Evolutionary conservation across 176 grass and related monocot species (phyloP), one percentile per base, ranked within the genome.

Genomic region (Elymus sibiricus): DNA sequence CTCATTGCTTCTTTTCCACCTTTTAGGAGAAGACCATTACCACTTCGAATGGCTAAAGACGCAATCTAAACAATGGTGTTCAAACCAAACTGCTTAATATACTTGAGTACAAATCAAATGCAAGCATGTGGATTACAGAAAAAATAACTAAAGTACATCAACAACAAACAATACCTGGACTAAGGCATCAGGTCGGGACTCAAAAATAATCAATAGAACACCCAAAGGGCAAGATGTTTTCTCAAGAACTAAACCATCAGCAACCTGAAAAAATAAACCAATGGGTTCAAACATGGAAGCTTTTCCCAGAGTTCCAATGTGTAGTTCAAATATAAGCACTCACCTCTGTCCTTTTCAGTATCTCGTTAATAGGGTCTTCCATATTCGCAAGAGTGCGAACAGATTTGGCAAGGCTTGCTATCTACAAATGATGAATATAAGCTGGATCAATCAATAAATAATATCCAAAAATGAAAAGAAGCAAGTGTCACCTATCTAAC

Each of bases 1-100:
- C 94, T 94, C 85, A 85, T 96, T 49, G 97, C 97, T 89, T 99
- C 97, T 79, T 99, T 99, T 68, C 97, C 97, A 86, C 97, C 97
- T 93, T 99, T 99, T 13, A 99, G 73, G 47, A 99, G 97, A 88
- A 99, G 94, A 13, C 97, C 97, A 37, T 99, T 99, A 49, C 97
- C 94, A 88, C 97, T 99, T 90, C 84, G 73, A 87, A 99, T 89
- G 26, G 97, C 97, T 86, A 99, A 92, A 64, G 97, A 99, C 11
- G 94, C 97, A 90, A 99, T 99, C 97, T 99, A 76, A 80, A 70
- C 1, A 26, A 84, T 29, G 17, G 24, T 40, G 87, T 15, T 46
- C 38, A 82, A 70, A 83, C 8, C 17, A 46, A 83, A 58, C 26
- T 64, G 19, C 47, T 72, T 64, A 55, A 58, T 68, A 85, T 43